Conservation (phyloP, 2,329 filamentous ascomycete species). For the Thielaviopsis cerberus region DNA sequence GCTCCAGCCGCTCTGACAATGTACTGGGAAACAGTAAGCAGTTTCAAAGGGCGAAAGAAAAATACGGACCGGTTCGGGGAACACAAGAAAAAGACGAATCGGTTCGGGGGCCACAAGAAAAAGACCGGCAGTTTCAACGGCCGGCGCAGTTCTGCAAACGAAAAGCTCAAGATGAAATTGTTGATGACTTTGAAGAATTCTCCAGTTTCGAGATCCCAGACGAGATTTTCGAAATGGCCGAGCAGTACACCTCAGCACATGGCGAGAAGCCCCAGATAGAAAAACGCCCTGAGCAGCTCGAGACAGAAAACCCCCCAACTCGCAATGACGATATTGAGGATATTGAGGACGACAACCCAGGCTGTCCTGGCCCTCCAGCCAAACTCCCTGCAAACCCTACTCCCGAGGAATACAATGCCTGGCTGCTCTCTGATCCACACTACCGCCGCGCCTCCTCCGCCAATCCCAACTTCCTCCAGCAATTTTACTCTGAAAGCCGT, state of each 20-base stretch:
- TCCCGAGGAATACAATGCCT: slow-evolving; percentile 81
- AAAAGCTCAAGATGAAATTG: slow-evolving; percentile 7
- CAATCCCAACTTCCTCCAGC: slow-evolving; percentile 81
- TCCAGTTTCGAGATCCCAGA: background rate
- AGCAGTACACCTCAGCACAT: background rate
- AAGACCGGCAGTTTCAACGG: slow-evolving; percentile 6
- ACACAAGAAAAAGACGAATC: too few species aligned
- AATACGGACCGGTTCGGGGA: too few species aligned
- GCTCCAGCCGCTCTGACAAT: too few species aligned
- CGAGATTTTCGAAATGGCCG: background rate
- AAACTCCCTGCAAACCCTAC: slow-evolving; percentile 45
- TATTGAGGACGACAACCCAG: background rate
- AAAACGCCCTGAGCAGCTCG: background rate
- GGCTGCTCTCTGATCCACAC: slow-evolving; percentile 64
- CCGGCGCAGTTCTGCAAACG: background rate
- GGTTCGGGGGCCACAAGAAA: too few species aligned
- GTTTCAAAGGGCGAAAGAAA: too few species aligned
- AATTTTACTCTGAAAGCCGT: slow-evolving; percentile 88
- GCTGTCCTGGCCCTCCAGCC: background rate
- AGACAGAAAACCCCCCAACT: background rate
- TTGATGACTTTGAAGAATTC: slow-evolving; percentile 8
- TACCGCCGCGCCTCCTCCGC: slow-evolving; percentile 78
- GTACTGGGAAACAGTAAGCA: too few species aligned
- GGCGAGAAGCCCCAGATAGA: background rate
- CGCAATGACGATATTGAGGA: background rate